Evolutionary conservation across 2,329 filamentous ascomycete genomes (phyloP), one percentile per base, ranked within the genome.

Genomic region (Sarocladiaceae sp.): DNA sequence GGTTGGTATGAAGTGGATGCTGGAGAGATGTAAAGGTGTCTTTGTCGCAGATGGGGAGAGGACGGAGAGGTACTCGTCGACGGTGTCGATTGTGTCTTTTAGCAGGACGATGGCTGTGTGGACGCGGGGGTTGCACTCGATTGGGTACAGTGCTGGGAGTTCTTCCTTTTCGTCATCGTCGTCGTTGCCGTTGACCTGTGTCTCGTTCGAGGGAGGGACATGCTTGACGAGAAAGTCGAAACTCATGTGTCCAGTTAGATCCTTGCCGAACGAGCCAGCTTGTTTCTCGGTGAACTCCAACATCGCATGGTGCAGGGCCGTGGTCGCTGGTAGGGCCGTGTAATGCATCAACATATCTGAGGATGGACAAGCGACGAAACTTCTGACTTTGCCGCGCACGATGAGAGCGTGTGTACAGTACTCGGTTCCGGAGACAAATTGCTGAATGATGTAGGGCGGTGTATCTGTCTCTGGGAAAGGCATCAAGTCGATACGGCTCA

Each of bases 351-450:
- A 69, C 3, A 86, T 69, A 56, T 82, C 82, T 0, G 74, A 71
- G 1, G 80, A 84, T 2, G 80, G 80, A 60, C 86, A 89, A 0
- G 86, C 81, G 6, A 82, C 78, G 57, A 91, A 90, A 0, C 79
- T 80, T 48, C 78, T 78, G 15, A 92, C 77, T 29, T 77, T 66
- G 1, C 87, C 87, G 0, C 72, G 68, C n/a, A 90, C 72, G 3
- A 91, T 69, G 2, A 91, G 72, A 0, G 86, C 71, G 58, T 91
- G 87, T 0, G 87, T 89, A 65, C 84, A 88, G 62, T 84, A 90
- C 63, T 90, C 86, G 0, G 74, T 72, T 0, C 76, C 73, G 0
- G 60, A 53, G 55, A 88, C 79, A 63, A 78, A 88, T 61, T 90
- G 82, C 61, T 92, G 86, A 22, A 90, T 52, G 18, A 68, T 59